Evolutionary conservation across 495 filamentous ascomycete species (phyloP).

Genomic region (Aspergillus diversus): DNA sequence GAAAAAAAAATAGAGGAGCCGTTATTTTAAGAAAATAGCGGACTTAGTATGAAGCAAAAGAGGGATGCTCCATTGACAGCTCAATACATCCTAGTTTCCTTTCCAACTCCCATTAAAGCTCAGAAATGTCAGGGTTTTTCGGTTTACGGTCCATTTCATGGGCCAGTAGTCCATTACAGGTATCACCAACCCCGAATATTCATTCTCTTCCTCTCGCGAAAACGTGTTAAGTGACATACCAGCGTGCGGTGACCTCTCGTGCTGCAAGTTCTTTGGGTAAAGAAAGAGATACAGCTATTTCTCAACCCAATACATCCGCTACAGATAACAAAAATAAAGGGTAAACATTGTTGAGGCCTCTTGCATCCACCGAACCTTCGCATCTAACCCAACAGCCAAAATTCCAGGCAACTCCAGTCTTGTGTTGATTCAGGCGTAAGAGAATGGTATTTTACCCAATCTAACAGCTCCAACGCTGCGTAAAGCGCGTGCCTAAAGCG

Average conservation of each 20-base stretch:
- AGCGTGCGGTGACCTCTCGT: constrained; percentile 9
- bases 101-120: not conserved
- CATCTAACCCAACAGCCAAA: not conserved
- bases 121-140: not conserved
- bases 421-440: constrained; percentile 2
- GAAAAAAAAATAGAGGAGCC: not conserved
- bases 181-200: not conserved
- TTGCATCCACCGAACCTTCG: not conserved
- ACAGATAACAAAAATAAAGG: not conserved
- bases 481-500: not conserved
- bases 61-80: no score
- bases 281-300: not conserved
- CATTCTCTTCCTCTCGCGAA: not conserved
- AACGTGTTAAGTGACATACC: constrained; percentile 7
- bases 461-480: not conserved
- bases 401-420: constrained; percentile 3
- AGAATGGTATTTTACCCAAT: constrained; percentile 18
- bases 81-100: no score
- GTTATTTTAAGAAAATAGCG: no score
- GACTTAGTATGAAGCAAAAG: no score
- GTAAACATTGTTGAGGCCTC: not conserved
- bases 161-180: constrained; percentile 10
- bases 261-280: constrained; percentile 10
- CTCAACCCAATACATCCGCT: not conserved
- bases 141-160: not conserved